phyloP scores from a whole-genome alignment of 179 eudicot genomes.

The Silene noctiflora region DNA sequence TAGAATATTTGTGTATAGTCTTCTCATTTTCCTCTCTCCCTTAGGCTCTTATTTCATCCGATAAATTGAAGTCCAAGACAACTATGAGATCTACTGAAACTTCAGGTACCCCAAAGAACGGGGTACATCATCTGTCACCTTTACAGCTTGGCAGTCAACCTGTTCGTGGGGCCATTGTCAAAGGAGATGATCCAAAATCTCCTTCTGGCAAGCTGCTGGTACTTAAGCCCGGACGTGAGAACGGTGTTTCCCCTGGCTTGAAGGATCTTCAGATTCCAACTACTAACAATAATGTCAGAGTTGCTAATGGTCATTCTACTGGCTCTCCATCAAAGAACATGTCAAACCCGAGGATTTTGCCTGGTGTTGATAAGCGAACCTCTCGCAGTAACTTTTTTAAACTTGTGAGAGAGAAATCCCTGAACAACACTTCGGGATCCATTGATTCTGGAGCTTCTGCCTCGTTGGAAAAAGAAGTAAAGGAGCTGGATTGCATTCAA shows the following conservation, averaged over 20 bases:
- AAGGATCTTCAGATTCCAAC: slow-evolving; percentile 36
- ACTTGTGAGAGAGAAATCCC: slow-evolving; percentile 67
- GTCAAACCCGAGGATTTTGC: slow-evolving; percentile 33
- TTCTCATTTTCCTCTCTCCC: background rate
- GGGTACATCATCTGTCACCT: slow-evolving; percentile 26
- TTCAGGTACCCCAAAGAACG: slow-evolving; percentile 33
- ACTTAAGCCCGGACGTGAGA: slow-evolving; percentile 35
- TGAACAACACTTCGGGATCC: slow-evolving; percentile 27
- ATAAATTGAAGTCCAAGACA: slow-evolving; percentile 36
- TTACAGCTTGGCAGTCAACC: slow-evolving; percentile 27
- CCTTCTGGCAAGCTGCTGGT: slow-evolving; percentile 26
- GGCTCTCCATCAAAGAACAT: slow-evolving; percentile 36
- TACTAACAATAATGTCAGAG: slow-evolving; percentile 28
- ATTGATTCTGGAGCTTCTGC: slow-evolving; percentile 25
- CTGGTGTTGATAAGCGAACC: slow-evolving; percentile 51
- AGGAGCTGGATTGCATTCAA: slow-evolving; percentile 29
- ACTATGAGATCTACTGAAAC: slow-evolving; percentile 40
- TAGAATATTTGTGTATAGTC: background rate
- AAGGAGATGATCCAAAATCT: slow-evolving; percentile 29
- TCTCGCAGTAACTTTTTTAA: slow-evolving; percentile 79
- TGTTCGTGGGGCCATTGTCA: slow-evolving; percentile 20
- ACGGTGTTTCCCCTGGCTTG: slow-evolving; percentile 20
- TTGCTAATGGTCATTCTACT: slow-evolving; percentile 40
- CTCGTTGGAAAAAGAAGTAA: slow-evolving; percentile 32
- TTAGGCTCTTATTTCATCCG: slow-evolving; percentile 30